These are phyloP conservation scores for Cylindrotheca fusiformis DNA, from an alignment of 108 stramenopile species.

Conservation along the genomic window DNA sequence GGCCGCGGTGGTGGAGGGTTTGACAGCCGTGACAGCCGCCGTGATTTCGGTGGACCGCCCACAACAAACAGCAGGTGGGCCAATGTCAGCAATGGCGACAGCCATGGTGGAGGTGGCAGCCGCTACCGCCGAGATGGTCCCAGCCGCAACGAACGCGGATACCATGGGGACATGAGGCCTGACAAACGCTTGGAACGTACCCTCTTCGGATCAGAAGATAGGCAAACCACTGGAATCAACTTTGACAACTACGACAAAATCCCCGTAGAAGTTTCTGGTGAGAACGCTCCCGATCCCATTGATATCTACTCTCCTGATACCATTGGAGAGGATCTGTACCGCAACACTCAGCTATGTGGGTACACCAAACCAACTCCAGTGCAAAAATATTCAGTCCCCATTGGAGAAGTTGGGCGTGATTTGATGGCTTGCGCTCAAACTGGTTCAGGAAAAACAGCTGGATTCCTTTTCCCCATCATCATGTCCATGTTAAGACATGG, in stretches of 20 bases:
- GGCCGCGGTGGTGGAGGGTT: conserved; percentile 33
- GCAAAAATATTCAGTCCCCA: conserved; percentile 97
- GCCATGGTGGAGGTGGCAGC: conserved; percentile 37
- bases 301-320: conserved; percentile 81
- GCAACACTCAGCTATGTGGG: conserved; percentile 90
- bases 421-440: conserved; percentile 98
- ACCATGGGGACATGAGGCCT: conserved; percentile 79
- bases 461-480: conserved; percentile 97
- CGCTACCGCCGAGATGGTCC: conserved; percentile 21
- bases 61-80: conserved; percentile 48
- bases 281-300: conserved; percentile 88
- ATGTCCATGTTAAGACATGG: conserved; percentile 85
- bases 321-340: conserved; percentile 87
- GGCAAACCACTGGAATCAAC: conserved; percentile 98
- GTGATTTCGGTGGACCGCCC: conserved; percentile 32
- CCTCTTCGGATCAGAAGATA: conserved; percentile 71
- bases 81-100: conserved; percentile 28
- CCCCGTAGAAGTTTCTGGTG: conserved; percentile 91
- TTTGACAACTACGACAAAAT: conserved; percentile 99
- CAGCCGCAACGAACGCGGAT: conserved; percentile 75
- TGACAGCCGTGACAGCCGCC: conserved; percentile 20
- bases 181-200: conserved; percentile 74
- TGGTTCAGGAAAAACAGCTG: conserved; percentile 96
- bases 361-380: conserved; percentile 97
- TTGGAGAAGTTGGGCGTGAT: conserved; percentile 87